These are phyloP conservation scores for Zalaria obscura DNA, from an alignment of 2,329 filamentous ascomycete genomes.

Conservation along the genomic window DNA sequence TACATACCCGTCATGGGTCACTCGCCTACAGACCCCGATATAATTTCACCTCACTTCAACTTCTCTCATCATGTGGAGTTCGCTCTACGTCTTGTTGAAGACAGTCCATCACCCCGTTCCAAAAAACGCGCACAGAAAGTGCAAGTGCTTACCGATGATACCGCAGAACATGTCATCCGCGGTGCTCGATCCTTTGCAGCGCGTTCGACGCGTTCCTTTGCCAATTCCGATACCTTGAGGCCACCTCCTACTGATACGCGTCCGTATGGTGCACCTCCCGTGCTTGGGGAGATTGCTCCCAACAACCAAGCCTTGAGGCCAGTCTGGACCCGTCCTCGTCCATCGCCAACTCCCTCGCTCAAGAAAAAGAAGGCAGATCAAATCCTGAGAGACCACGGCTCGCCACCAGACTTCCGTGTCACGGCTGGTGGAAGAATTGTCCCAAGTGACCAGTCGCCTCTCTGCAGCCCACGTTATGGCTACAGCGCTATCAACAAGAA, in stretches of 20 bases:
- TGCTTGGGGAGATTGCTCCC: slow-evolving; percentile 18
- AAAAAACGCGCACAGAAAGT: neutral
- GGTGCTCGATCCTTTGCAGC: slow-evolving; percentile 21
- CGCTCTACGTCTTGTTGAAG: slow-evolving; percentile 5
- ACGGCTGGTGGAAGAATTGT: slow-evolving; percentile 39
- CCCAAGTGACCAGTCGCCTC: slow-evolving; percentile 28
- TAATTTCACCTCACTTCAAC: neutral
- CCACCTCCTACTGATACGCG: slow-evolving; percentile 10
- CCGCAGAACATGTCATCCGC: slow-evolving; percentile 22
- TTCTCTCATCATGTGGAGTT: slow-evolving; percentile 4
- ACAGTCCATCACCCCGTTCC: slow-evolving; percentile 7
- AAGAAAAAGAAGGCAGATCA: slow-evolving; percentile 35
- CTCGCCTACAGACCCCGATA: neutral
- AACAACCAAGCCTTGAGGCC: slow-evolving; percentile 16
- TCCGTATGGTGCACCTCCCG: slow-evolving; percentile 5
- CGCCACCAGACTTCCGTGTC: slow-evolving; percentile 34
- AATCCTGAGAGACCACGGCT: slow-evolving; percentile 37
- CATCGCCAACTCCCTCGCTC: slow-evolving; percentile 35
- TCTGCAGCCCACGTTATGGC: slow-evolving; percentile 23
- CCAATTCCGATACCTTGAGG: slow-evolving; percentile 14
- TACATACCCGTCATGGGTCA: neutral
- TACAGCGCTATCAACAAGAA: slow-evolving; percentile 23
- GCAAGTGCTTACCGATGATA: slow-evolving; percentile 6
- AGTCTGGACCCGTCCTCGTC: slow-evolving; percentile 12
- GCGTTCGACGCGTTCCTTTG: slow-evolving; percentile 19